Evolutionary conservation across 2,329 filamentous ascomycete species (phyloP).

Genomic region (Colletotrichum horii): DNA sequence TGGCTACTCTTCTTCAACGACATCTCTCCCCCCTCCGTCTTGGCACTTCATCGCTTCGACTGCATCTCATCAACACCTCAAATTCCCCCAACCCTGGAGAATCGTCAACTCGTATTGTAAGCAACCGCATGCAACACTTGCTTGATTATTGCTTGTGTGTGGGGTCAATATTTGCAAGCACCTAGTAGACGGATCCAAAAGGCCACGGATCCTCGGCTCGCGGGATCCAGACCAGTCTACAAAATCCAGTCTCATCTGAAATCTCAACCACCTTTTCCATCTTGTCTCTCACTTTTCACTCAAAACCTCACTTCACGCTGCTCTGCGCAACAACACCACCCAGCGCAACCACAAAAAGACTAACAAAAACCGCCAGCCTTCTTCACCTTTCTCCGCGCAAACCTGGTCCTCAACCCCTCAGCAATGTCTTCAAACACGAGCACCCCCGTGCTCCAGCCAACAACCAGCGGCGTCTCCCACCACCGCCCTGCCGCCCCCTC

Average conservation of each 20-base stretch:
- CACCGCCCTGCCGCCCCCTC: conserved; percentile 41
- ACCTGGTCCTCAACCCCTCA: conserved; percentile 71
- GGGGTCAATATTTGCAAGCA: conserved; percentile 7
- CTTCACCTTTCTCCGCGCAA: conserved; percentile 81
- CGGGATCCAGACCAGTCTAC: not conserved
- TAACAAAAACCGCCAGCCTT: conserved; percentile 65
- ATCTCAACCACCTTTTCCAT: not conserved
- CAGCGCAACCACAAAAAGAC: not conserved
- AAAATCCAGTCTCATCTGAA: conserved; percentile 8
- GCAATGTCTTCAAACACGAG: conserved; percentile 67
- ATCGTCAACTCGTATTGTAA: not conserved
- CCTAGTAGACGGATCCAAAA: not conserved
- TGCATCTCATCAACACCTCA: not conserved
- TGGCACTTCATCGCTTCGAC: not conserved
- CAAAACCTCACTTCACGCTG: conserved; percentile 1
- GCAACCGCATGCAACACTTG: not conserved
- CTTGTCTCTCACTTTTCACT: not conserved
- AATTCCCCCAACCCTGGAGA: not conserved
- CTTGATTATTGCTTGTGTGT: conserved; percentile 22
- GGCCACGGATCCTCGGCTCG: not conserved
- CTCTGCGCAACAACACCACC: not conserved
- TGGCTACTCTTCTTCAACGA: not conserved
- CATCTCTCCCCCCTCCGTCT: not conserved
- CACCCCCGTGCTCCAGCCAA: conserved; percentile 67
- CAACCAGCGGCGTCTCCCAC: conserved; percentile 26